Conservation (phyloP, 1,284 basidiomycete genomes). For the Phellopilus nigrolimitatus region DNA sequence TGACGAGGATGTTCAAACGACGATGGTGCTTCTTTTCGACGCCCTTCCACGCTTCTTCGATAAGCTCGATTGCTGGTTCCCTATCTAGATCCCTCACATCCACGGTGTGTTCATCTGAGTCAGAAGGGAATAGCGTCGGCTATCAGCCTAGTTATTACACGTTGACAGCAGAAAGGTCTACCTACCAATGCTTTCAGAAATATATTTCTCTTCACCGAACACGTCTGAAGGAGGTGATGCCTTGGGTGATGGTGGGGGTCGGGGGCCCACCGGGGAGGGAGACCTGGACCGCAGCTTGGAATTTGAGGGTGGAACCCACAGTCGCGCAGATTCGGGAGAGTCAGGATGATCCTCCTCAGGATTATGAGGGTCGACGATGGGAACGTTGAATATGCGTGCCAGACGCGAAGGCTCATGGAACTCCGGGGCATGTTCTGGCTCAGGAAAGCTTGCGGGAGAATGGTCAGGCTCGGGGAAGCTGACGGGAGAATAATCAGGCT, state of each 20-base stretch:
- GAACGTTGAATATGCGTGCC: slow-evolving; percentile 11
- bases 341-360: slow-evolving; percentile 2
- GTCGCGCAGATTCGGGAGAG: not conserved
- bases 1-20: slow-evolving; percentile 12
- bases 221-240: not conserved
- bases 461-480: not conserved
- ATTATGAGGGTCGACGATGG: slow-evolving; percentile 11
- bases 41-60: slow-evolving; percentile 17
- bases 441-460: not conserved
- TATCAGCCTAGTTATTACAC: not conserved
- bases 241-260: slow-evolving; percentile 2
- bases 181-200: slow-evolving; percentile 10
- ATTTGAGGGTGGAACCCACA: slow-evolving; percentile 3
- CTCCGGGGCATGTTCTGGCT: not conserved
- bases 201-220: not conserved
- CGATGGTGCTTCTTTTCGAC: slow-evolving; percentile 11
- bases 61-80: slow-evolving; percentile 8
- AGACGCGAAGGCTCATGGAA: slow-evolving; percentile 9
- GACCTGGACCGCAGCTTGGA: slow-evolving; percentile 13
- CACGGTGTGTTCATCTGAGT: slow-evolving; percentile 12
- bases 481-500: not conserved
- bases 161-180: not conserved
- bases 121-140: not conserved
- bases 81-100: slow-evolving; percentile 13
- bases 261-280: slow-evolving; percentile 12